phyloP scores from a whole-genome alignment of 1,284 basidiomycete species.

The Irpex sp. region DNA sequence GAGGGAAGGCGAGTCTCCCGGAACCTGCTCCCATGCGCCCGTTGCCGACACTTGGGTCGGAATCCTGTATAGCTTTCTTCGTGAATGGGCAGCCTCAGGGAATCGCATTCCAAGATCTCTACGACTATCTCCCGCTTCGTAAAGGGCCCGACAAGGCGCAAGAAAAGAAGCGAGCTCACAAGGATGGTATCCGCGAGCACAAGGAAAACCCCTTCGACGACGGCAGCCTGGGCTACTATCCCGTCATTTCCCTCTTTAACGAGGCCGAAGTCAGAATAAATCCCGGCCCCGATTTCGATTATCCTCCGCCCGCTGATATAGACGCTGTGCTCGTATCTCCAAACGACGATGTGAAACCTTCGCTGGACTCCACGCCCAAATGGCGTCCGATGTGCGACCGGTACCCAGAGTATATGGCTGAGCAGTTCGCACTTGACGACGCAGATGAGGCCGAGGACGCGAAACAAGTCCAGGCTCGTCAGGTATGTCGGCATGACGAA shows the following conservation, averaged over 20 bases:
- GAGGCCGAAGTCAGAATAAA: conserved; percentile 89
- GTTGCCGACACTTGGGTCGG: conserved; percentile 72
- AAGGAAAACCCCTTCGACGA: conserved; percentile 92
- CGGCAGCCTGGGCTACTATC: conserved; percentile 95
- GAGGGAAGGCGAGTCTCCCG: conserved; percentile 34
- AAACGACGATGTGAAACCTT: conserved; percentile 39
- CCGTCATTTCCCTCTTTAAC: conserved; percentile 94
- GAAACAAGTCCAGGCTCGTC: conserved; percentile 35
- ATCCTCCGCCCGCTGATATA: conserved; percentile 80
- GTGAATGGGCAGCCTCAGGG: conserved; percentile 92
- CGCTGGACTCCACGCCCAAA: conserved; percentile 39
- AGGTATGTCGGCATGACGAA: conserved; percentile 12
- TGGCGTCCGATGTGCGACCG: conserved; percentile 86
- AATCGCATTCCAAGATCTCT: conserved; percentile 89
- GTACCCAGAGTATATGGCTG: conserved; percentile 82
- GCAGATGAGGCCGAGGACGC: conserved; percentile 70
- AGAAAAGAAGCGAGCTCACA: conserved; percentile 57
- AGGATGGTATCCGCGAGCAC: conserved; percentile 78
- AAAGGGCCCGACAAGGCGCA: conserved; percentile 64
- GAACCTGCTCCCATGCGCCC: conserved; percentile 60
- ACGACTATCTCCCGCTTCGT: conserved; percentile 91
- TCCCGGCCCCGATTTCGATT: conserved; percentile 88
- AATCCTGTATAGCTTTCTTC: conserved; percentile 90
- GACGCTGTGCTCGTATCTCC: conserved; percentile 61
- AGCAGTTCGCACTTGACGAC: conserved; percentile 79